A percentile compares a stretch with the other conserved stretches of the same genome.
phyloP scores from a whole-genome alignment of 106 monocot genomes.

The Platanthera guangdongensis region DNA sequence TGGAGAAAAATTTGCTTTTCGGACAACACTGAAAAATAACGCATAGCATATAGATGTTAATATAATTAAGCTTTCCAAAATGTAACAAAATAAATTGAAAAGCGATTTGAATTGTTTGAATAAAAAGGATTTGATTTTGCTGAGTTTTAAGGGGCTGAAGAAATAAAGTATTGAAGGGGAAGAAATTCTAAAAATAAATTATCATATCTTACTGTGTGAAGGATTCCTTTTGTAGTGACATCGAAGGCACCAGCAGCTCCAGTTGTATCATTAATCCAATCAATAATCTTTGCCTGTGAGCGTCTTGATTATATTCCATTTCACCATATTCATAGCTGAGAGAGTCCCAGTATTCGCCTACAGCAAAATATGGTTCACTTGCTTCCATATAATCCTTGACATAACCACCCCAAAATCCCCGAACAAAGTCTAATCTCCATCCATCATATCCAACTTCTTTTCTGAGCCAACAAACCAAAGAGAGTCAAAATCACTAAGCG shows the following conservation, averaged over 20 bases:
- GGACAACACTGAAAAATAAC: not conserved
- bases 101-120: not conserved
- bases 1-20: not conserved
- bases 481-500: not conserved
- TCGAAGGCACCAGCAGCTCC: slow-evolving; percentile 93
- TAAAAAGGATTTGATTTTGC: not conserved
- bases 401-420: slow-evolving; percentile 98
- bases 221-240: slow-evolving; percentile 94
- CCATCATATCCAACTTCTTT: slow-evolving; percentile 96
- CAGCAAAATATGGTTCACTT: slow-evolving; percentile 74
- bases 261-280: slow-evolving; percentile 96
- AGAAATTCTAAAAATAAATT: not conserved
- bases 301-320: slow-evolving; percentile 96
- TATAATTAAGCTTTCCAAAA: not conserved
- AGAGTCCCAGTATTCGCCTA: slow-evolving; percentile 98
- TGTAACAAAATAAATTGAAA: not conserved
- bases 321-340: slow-evolving; percentile 88
- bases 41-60: not conserved
- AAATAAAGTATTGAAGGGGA: not conserved
- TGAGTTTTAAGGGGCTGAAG: not conserved
- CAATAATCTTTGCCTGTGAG: slow-evolving; percentile 93
- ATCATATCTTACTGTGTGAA: slow-evolving; percentile 62
- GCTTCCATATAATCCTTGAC: slow-evolving; percentile 92
- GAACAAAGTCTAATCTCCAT: slow-evolving; percentile 93
- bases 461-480: slow-evolving; percentile 22